Evolutionary conservation across 305 asterid genomes (phyloP).

Genomic region (Solanum chacoense): DNA sequence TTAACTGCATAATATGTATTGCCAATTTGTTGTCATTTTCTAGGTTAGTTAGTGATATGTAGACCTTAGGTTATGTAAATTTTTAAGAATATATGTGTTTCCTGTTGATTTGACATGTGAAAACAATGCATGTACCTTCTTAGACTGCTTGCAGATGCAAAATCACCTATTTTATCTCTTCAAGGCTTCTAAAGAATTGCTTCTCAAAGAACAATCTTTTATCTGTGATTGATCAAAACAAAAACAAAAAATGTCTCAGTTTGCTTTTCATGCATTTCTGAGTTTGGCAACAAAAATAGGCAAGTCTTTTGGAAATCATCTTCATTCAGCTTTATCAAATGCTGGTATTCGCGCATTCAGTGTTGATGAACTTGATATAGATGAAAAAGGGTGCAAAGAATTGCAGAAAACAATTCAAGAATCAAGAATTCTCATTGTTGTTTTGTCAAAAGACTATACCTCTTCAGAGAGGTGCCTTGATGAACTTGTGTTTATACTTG

Average conservation of each 20-base stretch:
- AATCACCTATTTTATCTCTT: background rate
- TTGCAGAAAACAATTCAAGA: background rate
- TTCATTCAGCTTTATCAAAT: background rate
- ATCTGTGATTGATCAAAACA: background rate
- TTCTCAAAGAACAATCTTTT: background rate
- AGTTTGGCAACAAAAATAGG: background rate
- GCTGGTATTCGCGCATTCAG: background rate
- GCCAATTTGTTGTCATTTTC: background rate
- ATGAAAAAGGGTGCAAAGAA: background rate
- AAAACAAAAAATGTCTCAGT: background rate
- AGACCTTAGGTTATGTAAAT: background rate
- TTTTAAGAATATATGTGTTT: background rate
- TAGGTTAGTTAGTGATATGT: background rate
- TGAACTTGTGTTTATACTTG: conserved; percentile 8
- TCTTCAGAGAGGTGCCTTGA: conserved; percentile 12
- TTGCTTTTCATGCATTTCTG: background rate
- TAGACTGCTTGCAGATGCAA: background rate
- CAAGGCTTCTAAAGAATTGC: background rate
- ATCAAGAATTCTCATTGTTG: conserved; percentile 3
- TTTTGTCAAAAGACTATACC: conserved; percentile 3
- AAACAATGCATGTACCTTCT: background rate
- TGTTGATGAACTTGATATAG: conserved; percentile 1
- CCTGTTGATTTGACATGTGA: background rate
- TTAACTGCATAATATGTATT: background rate
- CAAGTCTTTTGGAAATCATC: conserved; percentile 2